A percentile compares a stretch with the other conserved stretches of the same genome.
phyloP scores from a whole-genome alignment of 441 rosid genomes.

The Melianthus villosus region DNA sequence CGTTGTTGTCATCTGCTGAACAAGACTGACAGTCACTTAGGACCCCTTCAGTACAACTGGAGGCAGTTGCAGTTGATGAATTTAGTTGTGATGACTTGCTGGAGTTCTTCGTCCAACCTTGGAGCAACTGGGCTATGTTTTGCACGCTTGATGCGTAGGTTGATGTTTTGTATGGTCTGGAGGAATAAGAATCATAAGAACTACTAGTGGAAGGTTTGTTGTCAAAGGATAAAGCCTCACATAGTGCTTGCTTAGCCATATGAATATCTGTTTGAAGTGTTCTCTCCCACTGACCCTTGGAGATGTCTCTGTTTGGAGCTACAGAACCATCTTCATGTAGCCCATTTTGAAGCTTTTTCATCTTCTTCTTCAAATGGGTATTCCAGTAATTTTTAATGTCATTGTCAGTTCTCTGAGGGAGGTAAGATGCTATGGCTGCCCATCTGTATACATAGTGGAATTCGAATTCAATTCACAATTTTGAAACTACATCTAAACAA shows the following conservation, averaged over 20 bases:
- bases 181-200: conserved; percentile 7
- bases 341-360: conserved; percentile 24
- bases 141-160: conserved; percentile 41
- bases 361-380: conserved; percentile 51
- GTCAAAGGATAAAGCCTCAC: conserved; percentile 41
- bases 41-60: conserved; percentile 19
- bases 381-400: conserved; percentile 61
- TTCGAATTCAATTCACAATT: too few relatives aligned
- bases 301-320: conserved; percentile 15
- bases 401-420: conserved; percentile 55
- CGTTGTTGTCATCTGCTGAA: conserved; percentile 24
- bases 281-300: conserved; percentile 62
- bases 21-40: conserved; percentile 20
- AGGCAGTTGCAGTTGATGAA: conserved; percentile 7
- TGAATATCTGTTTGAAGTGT: conserved; percentile 54
- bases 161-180: conserved; percentile 6
- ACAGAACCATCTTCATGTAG: conserved; percentile 15
- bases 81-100: too few relatives aligned
- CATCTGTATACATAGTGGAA: conserved; percentile 20
- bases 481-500: too few relatives aligned
- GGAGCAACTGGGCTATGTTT: conserved; percentile 48
- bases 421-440: conserved; percentile 67
- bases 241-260: conserved; percentile 48
- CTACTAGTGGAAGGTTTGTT: conserved; percentile 19
- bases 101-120: conserved; percentile 37